phyloP scores from a whole-genome alignment of 1,284 basidiomycete genomes.

The Heterobasidion irregulare region DNA sequence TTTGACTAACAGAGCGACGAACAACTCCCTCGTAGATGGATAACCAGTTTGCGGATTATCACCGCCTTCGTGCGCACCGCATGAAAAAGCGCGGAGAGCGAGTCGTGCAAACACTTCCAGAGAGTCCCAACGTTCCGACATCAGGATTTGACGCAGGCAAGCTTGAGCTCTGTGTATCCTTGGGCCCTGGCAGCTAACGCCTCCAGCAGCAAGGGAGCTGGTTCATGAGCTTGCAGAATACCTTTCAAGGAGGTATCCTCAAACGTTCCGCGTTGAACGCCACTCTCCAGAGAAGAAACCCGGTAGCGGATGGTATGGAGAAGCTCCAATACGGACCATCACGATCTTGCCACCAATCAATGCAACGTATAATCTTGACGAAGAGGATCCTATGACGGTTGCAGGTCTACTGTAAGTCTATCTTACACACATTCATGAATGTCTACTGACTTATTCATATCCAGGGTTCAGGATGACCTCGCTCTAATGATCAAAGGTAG shows the following conservation, averaged over 20 bases:
- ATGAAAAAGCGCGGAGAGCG: constrained; percentile 39
- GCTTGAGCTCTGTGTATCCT: neutral
- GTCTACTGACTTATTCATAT: neutral
- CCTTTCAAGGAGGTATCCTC: constrained; percentile 53
- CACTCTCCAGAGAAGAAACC: constrained; percentile 14
- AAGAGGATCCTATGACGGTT: constrained; percentile 53
- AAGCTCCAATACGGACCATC: constrained; percentile 43
- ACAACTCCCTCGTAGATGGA: constrained; percentile 36
- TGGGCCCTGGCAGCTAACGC: neutral
- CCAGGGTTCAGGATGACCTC: constrained; percentile 62
- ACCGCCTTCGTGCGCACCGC: constrained; percentile 47
- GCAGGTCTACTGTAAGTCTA: constrained; percentile 39
- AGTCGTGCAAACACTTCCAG: constrained; percentile 41
- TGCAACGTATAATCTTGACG: constrained; percentile 41
- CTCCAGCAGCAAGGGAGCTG: constrained; percentile 41
- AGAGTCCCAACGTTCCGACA: constrained; percentile 35
- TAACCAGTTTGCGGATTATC: constrained; percentile 41
- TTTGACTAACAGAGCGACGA: no score
- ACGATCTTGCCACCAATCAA: constrained; percentile 45
- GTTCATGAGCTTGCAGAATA: constrained; percentile 62
- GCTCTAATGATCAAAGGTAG: constrained; percentile 66
- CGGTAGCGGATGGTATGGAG: constrained; percentile 40
- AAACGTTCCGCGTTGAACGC: constrained; percentile 42
- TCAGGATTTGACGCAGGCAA: constrained; percentile 13
- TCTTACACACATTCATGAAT: neutral